phyloP scores from a whole-genome alignment of 139 green algal species.

The Chlorella sp. region DNA sequence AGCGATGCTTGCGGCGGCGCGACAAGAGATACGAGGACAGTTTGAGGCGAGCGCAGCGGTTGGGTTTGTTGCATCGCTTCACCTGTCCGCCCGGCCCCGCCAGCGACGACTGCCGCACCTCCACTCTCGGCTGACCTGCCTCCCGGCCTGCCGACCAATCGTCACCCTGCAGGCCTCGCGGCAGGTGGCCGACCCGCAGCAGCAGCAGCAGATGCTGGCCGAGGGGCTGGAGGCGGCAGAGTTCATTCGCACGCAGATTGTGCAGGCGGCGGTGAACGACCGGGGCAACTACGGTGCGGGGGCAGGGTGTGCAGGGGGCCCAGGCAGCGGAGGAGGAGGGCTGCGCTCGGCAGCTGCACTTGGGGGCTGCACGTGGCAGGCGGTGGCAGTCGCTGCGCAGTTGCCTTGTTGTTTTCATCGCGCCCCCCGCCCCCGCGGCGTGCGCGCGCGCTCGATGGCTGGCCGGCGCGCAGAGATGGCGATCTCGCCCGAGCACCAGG shows the following conservation, averaged over 20 bases:
- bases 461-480: slow-evolving; percentile 39
- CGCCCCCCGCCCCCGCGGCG: too few species aligned
- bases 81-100: background rate
- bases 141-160: too few species aligned
- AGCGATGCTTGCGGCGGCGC: slow-evolving; percentile 23
- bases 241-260: slow-evolving; percentile 27
- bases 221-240: slow-evolving; percentile 26
- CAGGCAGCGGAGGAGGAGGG: too few species aligned
- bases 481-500: slow-evolving; percentile 12
- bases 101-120: background rate
- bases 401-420: too few species aligned
- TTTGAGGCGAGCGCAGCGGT: slow-evolving; percentile 24
- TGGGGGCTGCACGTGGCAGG: too few species aligned
- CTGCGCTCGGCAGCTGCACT: too few species aligned
- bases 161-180: slow-evolving; percentile 4
- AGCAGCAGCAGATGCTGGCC: slow-evolving; percentile 21
- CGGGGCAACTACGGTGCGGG: slow-evolving; percentile 25
- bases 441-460: too few species aligned
- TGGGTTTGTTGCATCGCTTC: too few species aligned
- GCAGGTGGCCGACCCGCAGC: background rate
- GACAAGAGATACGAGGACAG: slow-evolving; percentile 19
- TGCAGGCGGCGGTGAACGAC: slow-evolving; percentile 35
- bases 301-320: too few species aligned
- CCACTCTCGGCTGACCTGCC: too few species aligned
- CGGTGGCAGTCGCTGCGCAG: too few species aligned